Conservation (phyloP, 495 filamentous ascomycete genomes). For the Viridothelium virens region DNA sequence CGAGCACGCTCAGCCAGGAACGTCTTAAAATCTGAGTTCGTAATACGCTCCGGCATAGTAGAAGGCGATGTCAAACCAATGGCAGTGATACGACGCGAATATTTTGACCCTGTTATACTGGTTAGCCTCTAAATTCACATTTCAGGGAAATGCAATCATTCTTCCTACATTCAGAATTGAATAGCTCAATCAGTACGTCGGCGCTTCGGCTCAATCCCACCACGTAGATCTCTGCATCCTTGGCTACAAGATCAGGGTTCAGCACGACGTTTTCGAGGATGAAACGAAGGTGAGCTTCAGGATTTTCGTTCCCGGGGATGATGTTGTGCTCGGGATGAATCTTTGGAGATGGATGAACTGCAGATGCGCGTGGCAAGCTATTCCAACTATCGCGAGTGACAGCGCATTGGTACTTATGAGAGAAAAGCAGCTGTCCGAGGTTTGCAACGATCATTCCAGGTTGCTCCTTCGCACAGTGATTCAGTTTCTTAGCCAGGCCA, state of each 20-base stretch:
- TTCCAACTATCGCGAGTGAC: constrained; percentile 28
- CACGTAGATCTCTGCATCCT: constrained; percentile 33
- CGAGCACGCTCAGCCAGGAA: constrained; percentile 8
- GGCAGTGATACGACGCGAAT: constrained; percentile 6
- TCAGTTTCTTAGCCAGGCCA: constrained; percentile 46
- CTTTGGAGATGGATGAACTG: constrained; percentile 17
- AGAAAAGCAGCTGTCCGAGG: constrained; percentile 34
- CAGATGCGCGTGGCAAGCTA: constrained; percentile 23
- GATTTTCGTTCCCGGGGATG: constrained; percentile 26
- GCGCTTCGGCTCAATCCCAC: constrained; percentile 31
- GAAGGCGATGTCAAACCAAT: constrained; percentile 5
- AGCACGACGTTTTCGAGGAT: constrained; percentile 30
- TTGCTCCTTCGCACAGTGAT: constrained; percentile 11
- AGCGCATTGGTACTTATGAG: constrained; percentile 22
- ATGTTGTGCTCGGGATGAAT: constrained; percentile 26
- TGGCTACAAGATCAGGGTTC: constrained; percentile 24
- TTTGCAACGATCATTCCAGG: constrained; percentile 37
- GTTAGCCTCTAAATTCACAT: neutral
- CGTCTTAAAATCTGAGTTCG: neutral
- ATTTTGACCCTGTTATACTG: constrained; percentile 10
- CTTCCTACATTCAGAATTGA: constrained; percentile 23
- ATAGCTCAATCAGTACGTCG: constrained; percentile 20
- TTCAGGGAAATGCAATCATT: neutral
- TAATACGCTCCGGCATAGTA: neutral
- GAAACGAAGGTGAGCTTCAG: constrained; percentile 30